Base-by-base conservation (phyloP, 305 asterid species). In the Ajuga reptans region DNA sequence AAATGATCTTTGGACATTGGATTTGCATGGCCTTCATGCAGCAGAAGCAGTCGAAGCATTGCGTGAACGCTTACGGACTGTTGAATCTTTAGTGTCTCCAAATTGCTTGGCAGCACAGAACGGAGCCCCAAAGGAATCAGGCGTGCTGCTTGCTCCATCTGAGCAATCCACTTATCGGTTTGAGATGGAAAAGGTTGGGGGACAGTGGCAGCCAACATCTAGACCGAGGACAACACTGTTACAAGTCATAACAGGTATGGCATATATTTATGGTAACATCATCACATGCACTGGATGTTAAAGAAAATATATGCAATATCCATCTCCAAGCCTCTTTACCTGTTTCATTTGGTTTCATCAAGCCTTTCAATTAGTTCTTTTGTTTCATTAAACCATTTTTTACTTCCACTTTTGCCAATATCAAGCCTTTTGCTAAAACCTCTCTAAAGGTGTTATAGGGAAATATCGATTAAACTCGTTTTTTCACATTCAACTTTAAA, bases 11-110 rank as follows among this genome's bases (percentile, higher is more conserved):
- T 87, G 95, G 95, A 86, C 88, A 66, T 59, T 92, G 82, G 98
- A 92, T 79, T 83, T 92, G 77, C 98, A 92, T 82, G 98, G 98
- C 72, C 92, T 92, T 72, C 98, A 92, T 77, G 86, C 95, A 46
- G 76, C 79, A 12, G 98, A 92, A 83, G 96, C 98, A 66, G 90
- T 92, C 74, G 76, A 81, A 79, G 96, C 95, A 65, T 65, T 92
- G 83, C 78, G 60, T 72, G 89, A 83, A 65, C 96, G 82, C 61
- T 79, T 92, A 58, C 81, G 37, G 54, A 79, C 62, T 69, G 84
- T 87, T 72, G 98, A 92, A 79, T 76, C 83, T 68, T 66, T 65
- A 53, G 72, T 73, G 54, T 68, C 83, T 46, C 43, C 70, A 39
- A 82, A 76, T 78, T 60, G 52, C 71, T 56, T 62, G 24, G 53